Evolutionary conservation across 805 yeast species (phyloP), one percentile per base, ranked within the genome.

Genomic region (Candida pseudofarinosa): DNA sequence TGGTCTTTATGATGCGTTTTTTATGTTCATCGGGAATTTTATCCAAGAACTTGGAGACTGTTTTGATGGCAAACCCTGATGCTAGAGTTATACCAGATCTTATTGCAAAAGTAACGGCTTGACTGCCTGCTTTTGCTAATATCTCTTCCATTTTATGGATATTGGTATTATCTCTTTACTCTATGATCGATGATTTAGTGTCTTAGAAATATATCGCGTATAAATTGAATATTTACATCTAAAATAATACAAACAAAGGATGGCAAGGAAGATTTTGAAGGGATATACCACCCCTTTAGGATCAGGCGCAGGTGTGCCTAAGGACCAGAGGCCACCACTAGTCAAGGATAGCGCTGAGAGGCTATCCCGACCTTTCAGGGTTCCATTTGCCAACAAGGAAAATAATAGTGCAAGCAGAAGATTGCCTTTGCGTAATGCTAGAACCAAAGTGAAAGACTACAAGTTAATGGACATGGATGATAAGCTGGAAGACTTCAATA

Each of bases 101-200:
- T 19, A 85, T 79, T 7, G 90, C 95, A 62, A 85, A 82, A 2
- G 88, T 76, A n/a, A 85, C 85, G 1, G 87, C 86, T 50, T 85
- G 89, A 39, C 78, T 79, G 23, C 89, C 85, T 2, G 93, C 93
- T 61, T 66, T 70, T 23, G 69, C 62, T 6, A 71, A 55, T 26
- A 71, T 62, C 35, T 67, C 70, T 47, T 72, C 76, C 76, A 71
- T 71, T 12, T 36, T 39, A n/a, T n/a, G n/a, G n/a, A n/a, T n/a
- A n/a, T 28, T 28, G 14, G 10, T 33, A 18, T 39, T 32, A 14
- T 8, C 33, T 14, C 34, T n/a, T 14, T 32, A 35, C 41, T 15
- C 12, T 12, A 17, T 31, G 17, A 30, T 3, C 3, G n/a, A 14
- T 19, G 19, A 12, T 33, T 3, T 20, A n/a, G n/a, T n/a, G n/a